These are phyloP conservation scores for Clarireedia hainanense DNA, from an alignment of 2,329 filamentous ascomycete genomes.

Conservation along the genomic window DNA sequence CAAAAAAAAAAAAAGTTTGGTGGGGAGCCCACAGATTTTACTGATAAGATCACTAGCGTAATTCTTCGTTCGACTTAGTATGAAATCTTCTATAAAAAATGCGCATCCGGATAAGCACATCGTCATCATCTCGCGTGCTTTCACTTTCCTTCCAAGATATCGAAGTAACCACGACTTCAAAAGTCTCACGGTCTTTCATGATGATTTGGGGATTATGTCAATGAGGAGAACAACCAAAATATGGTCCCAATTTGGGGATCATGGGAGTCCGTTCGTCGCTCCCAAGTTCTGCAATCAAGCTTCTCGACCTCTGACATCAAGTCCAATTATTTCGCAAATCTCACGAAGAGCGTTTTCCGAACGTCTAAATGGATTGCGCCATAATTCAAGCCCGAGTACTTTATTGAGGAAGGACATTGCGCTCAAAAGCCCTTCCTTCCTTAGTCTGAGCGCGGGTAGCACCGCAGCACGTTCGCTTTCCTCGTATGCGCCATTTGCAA, in stretches of 20 bases:
- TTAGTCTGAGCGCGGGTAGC: conserved; percentile 35
- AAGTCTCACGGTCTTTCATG: conserved; percentile 28
- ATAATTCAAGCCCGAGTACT: conserved; percentile 30
- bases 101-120: conserved; percentile 7
- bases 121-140: conserved; percentile 3
- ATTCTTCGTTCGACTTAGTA: conserved; percentile 1
- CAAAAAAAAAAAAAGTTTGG: conserved; percentile 2
- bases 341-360: conserved; percentile 16
- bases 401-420: conserved; percentile 42
- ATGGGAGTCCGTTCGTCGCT: conserved; percentile 17
- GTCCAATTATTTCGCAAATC: conserved; percentile 10
- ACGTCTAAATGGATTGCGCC: conserved; percentile 21
- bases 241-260: conserved; percentile 36
- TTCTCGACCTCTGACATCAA: conserved; percentile 9
- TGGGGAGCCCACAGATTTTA: conserved; percentile 8
- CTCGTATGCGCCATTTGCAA: conserved; percentile 15
- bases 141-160: conserved; percentile 5
- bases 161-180: conserved; percentile 18
- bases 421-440: conserved; percentile 45
- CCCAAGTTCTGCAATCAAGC: conserved; percentile 14
- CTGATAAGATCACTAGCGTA: conserved; percentile 10
- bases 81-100: conserved; percentile 8
- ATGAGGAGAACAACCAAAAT: conserved; percentile 38
- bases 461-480: conserved; percentile 29
- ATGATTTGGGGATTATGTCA: conserved; percentile 40